phyloP scores from a whole-genome alignment of 345 rosid species.

The Murraya paniculata region DNA sequence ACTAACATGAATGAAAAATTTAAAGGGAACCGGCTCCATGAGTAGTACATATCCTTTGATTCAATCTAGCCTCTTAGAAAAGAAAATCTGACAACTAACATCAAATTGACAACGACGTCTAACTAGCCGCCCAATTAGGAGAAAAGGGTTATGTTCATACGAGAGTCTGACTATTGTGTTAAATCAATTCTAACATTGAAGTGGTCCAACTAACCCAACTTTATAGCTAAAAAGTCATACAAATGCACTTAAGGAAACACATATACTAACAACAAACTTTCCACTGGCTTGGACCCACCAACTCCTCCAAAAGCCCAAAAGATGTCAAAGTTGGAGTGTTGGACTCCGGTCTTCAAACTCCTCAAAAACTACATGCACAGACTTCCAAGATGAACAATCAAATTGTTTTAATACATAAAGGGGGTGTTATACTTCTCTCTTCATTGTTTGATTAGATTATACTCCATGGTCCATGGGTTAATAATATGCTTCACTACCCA shows the following conservation, averaged over 20 bases:
- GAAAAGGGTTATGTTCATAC: neutral
- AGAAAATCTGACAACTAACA: conserved; percentile 24
- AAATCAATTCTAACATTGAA: conserved; percentile 7
- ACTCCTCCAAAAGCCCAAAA: neutral
- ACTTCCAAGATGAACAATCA: neutral
- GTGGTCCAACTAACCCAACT: conserved; percentile 19
- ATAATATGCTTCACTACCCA: neutral
- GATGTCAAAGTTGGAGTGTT: conserved; percentile 3
- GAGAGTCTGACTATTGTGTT: conserved; percentile 13
- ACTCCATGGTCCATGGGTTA: neutral
- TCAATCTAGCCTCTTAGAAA: neutral
- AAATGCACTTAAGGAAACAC: conserved; percentile 25
- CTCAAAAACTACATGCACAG: neutral
- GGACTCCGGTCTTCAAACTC: neutral
- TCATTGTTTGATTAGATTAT: neutral
- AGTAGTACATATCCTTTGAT: neutral
- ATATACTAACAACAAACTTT: conserved; percentile 13
- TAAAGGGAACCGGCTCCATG: conserved; percentile 19
- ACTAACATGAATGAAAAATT: neutral
- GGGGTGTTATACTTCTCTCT: too few relatives aligned
- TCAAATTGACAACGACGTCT: conserved; percentile 41
- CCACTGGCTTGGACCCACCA: conserved; percentile 28
- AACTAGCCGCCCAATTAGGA: conserved; percentile 31
- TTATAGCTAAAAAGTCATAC: conserved; percentile 16
- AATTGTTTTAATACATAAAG: neutral